Base-by-base conservation (phyloP, 2,329 filamentous ascomycete species). In the Ceratocystiopsis minuta region DNA sequence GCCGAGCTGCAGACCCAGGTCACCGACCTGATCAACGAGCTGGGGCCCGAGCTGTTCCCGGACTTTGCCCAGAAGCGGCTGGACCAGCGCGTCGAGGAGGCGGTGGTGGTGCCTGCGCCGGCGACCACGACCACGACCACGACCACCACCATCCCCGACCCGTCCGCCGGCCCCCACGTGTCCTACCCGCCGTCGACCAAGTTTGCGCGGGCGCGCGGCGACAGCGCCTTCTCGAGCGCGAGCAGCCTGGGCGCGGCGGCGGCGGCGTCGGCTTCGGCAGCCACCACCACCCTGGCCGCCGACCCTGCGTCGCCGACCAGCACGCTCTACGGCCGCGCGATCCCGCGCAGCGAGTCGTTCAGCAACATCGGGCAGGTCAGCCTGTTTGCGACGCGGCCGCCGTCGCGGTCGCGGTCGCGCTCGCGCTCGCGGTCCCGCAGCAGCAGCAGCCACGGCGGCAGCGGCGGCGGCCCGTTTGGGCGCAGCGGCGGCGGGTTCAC, bases 1-100 rank as follows among this genome's bases (percentile, higher is more conserved):
- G 78, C 73, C 20, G 70, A 80, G 48, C 71, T 98, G 38, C 83
- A 83, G 44, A 68, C 73, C 11, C 74, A 90, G 54, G 86, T 98
- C 34, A 94, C 87, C 1, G 76, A 90, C 3, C 69, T 93, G 38
- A 94, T 98, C 67, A 96, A 98, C 60, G 85, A 82, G 16, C 75
- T 98, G 13, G 90, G 90, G 0, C 90, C 90, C 0, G 87, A 96
- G 56, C 79, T 98, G 65, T 98, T 92, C 63, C 80, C 86, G n/a
- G 90, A 98, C 63, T 98, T 94, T 55, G 83, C 90, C 52, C 72
- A 78, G 47, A 70, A 74, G 13, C 74, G 84, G 32, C 71, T 90
- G 43, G 47, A 51, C 42, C 45, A 53, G 48, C n/a, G n/a, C n/a
- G n/a, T n/a, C n/a, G 39, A 36, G 39, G n/a, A 42, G 34, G n/a